phyloP scores from a whole-genome alignment of 345 rosid genomes.

The Tarenaya hassleriana region DNA sequence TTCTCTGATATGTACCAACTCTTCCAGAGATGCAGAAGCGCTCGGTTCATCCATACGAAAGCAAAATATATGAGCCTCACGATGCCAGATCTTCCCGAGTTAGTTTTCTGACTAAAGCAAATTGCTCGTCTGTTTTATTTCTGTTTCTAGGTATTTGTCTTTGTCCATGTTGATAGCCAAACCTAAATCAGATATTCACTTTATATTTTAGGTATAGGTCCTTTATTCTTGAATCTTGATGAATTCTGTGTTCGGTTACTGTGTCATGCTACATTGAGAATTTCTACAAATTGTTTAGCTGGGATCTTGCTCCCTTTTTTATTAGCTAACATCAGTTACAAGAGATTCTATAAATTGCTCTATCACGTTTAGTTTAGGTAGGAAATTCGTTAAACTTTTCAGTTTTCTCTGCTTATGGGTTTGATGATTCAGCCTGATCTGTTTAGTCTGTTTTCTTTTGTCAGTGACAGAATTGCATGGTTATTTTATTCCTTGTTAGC shows the following conservation, averaged over 20 bases:
- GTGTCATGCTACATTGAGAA: too few species aligned
- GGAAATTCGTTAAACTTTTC: slow-evolving; percentile 1
- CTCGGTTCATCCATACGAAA: slow-evolving; percentile 44
- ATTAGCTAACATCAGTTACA: neutral
- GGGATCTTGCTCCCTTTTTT: neutral
- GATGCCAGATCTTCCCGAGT: slow-evolving; percentile 58
- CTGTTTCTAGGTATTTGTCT: slow-evolving; percentile 5
- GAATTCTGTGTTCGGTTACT: neutral
- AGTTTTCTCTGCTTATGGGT: neutral
- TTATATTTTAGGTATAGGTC: too few species aligned
- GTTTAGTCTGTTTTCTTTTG: neutral
- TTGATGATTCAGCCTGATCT: neutral
- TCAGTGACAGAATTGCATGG: neutral
- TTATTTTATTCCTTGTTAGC: too few species aligned
- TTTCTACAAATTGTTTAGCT: too few species aligned
- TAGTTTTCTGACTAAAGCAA: slow-evolving; percentile 33
- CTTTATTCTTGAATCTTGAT: too few species aligned
- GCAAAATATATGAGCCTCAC: slow-evolving; percentile 51
- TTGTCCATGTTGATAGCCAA: too few species aligned
- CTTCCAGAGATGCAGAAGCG: slow-evolving; percentile 50
- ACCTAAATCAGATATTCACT: neutral
- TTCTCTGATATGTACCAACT: slow-evolving; percentile 25
- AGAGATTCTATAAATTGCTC: slow-evolving; percentile 9
- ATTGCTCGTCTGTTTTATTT: slow-evolving; percentile 23
- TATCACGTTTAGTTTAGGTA: too few species aligned